A percentile compares a stretch with the other conserved stretches of the same genome.
Evolutionary conservation across 1,139 yeast genomes (phyloP).

Genomic region (Yamadazyma dendronema): DNA sequence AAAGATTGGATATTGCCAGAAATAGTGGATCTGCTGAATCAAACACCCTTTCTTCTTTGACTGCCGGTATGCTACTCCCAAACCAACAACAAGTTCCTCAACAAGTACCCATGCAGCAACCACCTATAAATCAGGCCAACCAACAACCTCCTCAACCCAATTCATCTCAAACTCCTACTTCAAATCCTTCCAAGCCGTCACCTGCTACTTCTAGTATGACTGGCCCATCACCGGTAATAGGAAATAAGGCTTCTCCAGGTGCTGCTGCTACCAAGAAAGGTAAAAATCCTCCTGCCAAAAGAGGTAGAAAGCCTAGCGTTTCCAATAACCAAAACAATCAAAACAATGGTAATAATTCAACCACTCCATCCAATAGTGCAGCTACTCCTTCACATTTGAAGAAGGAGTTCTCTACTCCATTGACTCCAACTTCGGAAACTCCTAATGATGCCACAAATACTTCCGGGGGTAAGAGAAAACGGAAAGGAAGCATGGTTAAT

Average conservation of each 20-base stretch:
- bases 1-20: slow-evolving; percentile 53
- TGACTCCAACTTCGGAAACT: slow-evolving; percentile 45
- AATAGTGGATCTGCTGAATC: slow-evolving; percentile 29
- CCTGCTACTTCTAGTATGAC: slow-evolving; percentile 27
- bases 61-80: slow-evolving; percentile 25
- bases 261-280: slow-evolving; percentile 20
- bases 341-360: slow-evolving; percentile 7
- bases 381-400: slow-evolving; percentile 27
- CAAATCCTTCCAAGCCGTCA: slow-evolving; percentile 7
- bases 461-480: slow-evolving; percentile 9
- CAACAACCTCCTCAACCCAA: slow-evolving; percentile 4
- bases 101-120: slow-evolving; percentile 5
- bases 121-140: slow-evolving; percentile 1
- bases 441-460: slow-evolving; percentile 19
- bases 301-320: slow-evolving; percentile 36
- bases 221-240: slow-evolving; percentile 21
- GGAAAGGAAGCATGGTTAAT: slow-evolving; percentile 22
- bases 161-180: slow-evolving; percentile 10
- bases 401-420: slow-evolving; percentile 42
- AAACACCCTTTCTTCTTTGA: slow-evolving; percentile 14
- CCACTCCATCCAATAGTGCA: slow-evolving; percentile 18
- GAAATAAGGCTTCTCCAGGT: slow-evolving; percentile 39
- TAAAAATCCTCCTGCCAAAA: slow-evolving; percentile 29
- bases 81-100: slow-evolving; percentile 16
- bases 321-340: slow-evolving; percentile 13